Base-by-base conservation (phyloP, 768 basidiomycete genomes). In the Phylloporus sp. region DNA sequence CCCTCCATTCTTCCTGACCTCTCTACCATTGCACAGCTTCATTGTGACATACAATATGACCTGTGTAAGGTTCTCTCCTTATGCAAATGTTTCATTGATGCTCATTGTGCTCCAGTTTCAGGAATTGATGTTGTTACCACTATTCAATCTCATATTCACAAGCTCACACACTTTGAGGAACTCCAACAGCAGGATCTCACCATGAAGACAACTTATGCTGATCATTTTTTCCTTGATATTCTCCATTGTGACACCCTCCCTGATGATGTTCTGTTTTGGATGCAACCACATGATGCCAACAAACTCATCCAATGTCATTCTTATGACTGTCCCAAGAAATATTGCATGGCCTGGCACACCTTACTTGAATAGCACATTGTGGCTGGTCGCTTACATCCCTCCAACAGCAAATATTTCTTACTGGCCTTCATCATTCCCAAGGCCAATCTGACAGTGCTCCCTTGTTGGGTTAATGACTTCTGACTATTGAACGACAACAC, bases 391-490 rank as follows among this genome's bases (percentile, higher is more conserved):
- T 60, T 75, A 0, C 46, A 53, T 0, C 65, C 61, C 0, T 73
- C 66, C 0, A 51, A 52, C 0, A 68, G 62, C 0, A 32, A 38
- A 0, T 63, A 58, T 34, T 65, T 66, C 0, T 76, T 65, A 0
- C 72, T 69, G 0, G 3, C 63, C 0, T 76, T 74, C 44, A 57
- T 74, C 1, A 66, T 74, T 4, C 69, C 66, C 0, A 72, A 69
- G 37, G 34, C 62, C 0, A 66, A 72, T 24, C 60, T 57, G 0
- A 48, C 39, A 0, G 61, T 48, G 0, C 40, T 65, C 0, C 68
- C 65, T 0, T 46, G 50, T 0, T 65, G 60, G 67, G 58, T 67
- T 0, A 68, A 70, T 28, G 55, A 69, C n/a, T 69, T 60, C 37
- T 45, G 59, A 0, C 1, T 37, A 0, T 28, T 71, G 0, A 69